A percentile compares a stretch with the other conserved stretches of the same genome.
phyloP scores from a whole-genome alignment of 2,329 filamentous ascomycete genomes.

The Neofusicoccum laricinum region DNA sequence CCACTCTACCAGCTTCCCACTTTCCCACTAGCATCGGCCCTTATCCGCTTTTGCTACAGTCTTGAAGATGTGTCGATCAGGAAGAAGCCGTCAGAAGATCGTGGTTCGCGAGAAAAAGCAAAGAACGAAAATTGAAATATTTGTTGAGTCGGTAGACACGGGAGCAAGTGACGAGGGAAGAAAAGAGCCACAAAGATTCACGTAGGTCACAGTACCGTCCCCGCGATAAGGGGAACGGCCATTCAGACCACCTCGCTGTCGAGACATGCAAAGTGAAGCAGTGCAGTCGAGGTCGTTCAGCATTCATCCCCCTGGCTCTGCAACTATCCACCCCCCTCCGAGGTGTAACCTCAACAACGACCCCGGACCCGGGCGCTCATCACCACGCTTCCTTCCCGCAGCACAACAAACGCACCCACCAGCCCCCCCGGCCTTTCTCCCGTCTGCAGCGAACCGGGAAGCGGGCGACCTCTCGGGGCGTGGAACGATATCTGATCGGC shows the following conservation, averaged over 20 bases:
- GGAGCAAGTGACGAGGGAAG: neutral
- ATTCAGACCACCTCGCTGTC: neutral
- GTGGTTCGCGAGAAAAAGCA: neutral
- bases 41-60: neutral
- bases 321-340: neutral
- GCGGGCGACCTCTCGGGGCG: neutral
- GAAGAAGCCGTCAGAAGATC: neutral
- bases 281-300: too few species aligned
- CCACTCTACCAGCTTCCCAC: neutral
- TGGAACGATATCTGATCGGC: neutral
- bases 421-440: neutral
- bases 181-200: neutral
- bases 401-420: neutral
- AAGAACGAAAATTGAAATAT: neutral
- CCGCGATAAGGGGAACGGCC: neutral
- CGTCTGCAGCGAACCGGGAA: neutral
- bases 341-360: neutral
- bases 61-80: neutral
- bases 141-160: neutral
- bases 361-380: slow-evolving; percentile 6
- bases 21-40: neutral
- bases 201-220: neutral
- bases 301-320: neutral
- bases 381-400: neutral
- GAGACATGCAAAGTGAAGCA: neutral